Conservation (phyloP, 106 monocot species). For the Chionographis japonica region DNA sequence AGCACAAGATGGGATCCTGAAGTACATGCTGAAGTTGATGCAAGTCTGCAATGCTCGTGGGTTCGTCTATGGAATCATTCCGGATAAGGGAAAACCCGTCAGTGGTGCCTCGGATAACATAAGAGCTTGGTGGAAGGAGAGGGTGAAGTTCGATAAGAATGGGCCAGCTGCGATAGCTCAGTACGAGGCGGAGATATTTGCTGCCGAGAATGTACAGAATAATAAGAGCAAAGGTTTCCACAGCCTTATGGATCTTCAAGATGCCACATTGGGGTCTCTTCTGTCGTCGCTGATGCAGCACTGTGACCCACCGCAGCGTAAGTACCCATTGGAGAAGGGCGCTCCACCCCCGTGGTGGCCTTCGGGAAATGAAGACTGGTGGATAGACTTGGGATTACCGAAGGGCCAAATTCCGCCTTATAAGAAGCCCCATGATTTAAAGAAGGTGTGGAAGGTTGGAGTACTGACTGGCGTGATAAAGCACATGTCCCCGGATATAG, state of each 20-base stretch:
- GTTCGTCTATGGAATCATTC: slow-evolving; percentile 95
- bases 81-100: slow-evolving; percentile 95
- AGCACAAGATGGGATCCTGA: slow-evolving; percentile 96
- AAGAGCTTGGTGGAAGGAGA: slow-evolving; percentile 99
- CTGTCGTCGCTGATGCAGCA: slow-evolving; percentile 96
- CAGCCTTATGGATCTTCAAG: slow-evolving; percentile 83
- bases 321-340: slow-evolving; percentile 83
- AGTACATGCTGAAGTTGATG: slow-evolving; percentile 98
- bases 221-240: slow-evolving; percentile 40
- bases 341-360: slow-evolving; percentile 97
- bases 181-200: slow-evolving; percentile 70
- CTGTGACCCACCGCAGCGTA: slow-evolving; percentile 86
- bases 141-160: slow-evolving; percentile 96
- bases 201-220: slow-evolving; percentile 23
- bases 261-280: slow-evolving; percentile 93
- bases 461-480: slow-evolving; percentile 89
- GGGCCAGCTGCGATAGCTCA: slow-evolving; percentile 79
- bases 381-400: slow-evolving; percentile 62
- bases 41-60: slow-evolving; percentile 96
- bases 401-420: slow-evolving; percentile 51
- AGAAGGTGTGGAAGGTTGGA: slow-evolving; percentile 96
- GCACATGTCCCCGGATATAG: slow-evolving; percentile 95
- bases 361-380: slow-evolving; percentile 87
- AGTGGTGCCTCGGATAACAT: slow-evolving; percentile 95
- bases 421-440: slow-evolving; percentile 95